Conservation (phyloP, 1,139 yeast genomes). For the Scheffersomyces lignicola region DNA sequence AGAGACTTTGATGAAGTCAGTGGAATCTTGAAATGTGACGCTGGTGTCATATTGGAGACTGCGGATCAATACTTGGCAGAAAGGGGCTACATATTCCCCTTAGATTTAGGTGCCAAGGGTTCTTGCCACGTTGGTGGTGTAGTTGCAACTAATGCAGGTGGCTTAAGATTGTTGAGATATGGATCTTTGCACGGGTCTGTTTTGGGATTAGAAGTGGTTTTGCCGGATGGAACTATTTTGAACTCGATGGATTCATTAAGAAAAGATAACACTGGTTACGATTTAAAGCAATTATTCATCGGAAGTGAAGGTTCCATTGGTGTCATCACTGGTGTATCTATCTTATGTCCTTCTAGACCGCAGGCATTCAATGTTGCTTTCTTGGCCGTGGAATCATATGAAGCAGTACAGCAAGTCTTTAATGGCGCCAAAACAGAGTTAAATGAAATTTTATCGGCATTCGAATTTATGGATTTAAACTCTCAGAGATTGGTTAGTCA, state of each 20-base stretch:
- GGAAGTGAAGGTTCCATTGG: constrained; percentile 95
- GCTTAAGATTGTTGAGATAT: constrained; percentile 80
- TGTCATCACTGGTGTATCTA: constrained; percentile 84
- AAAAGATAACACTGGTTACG: constrained; percentile 94
- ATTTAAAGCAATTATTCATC: constrained; percentile 85
- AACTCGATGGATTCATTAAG: constrained; percentile 80
- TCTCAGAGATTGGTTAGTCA: constrained; percentile 67
- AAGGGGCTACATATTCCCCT: constrained; percentile 85
- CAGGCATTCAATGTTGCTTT: constrained; percentile 85
- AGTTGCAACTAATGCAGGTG: constrained; percentile 97
- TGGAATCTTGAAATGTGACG: constrained; percentile 86
- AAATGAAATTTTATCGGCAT: constrained; percentile 86
- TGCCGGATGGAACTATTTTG: constrained; percentile 84
- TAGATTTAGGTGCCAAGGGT: constrained; percentile 96
- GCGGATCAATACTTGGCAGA: constrained; percentile 83
- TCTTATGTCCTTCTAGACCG: constrained; percentile 91
- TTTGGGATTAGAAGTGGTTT: constrained; percentile 86
- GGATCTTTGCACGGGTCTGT: constrained; percentile 94
- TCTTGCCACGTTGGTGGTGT: constrained; percentile 96
- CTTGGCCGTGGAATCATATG: constrained; percentile 78
- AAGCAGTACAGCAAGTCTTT: constrained; percentile 79
- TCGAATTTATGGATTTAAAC: constrained; percentile 88
- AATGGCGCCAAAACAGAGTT: constrained; percentile 76
- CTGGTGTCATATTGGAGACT: constrained; percentile 84
- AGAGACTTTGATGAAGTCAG: constrained; percentile 79